Evolutionary conservation across 495 filamentous ascomycete genomes (phyloP).

Genomic region (Tuber aestivum): DNA sequence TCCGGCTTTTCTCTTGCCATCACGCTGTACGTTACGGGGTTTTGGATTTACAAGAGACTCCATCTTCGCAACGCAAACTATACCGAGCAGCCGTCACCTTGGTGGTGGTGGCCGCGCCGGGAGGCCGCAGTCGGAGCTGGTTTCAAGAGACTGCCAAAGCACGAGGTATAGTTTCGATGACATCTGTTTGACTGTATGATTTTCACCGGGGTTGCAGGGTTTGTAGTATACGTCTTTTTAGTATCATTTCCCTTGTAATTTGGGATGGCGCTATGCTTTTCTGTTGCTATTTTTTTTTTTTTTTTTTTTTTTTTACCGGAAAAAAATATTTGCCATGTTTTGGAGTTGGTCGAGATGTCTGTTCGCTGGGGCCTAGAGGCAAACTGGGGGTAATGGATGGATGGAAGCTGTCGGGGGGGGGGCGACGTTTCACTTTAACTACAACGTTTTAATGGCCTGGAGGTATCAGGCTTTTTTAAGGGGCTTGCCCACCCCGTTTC

Average conservation of each 20-base stretch:
- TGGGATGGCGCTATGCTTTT: conserved; percentile 26
- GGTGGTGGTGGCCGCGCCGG: conserved; percentile 35
- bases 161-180: conserved; percentile 35
- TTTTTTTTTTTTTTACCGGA: background rate
- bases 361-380: conserved; percentile 2
- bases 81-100: conserved; percentile 27
- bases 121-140: conserved; percentile 24
- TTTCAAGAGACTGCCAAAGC: conserved; percentile 35
- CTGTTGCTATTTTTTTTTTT: conserved; percentile 8
- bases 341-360: conserved; percentile 18
- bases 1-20: conserved; percentile 55
- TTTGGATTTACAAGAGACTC: conserved; percentile 28
- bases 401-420: background rate
- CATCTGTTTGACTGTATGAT: conserved; percentile 11
- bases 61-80: conserved; percentile 22
- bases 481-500: background rate
- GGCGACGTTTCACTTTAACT: background rate
- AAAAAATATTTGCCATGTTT: conserved; percentile 15
- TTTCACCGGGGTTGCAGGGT: conserved; percentile 16
- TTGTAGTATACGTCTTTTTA: conserved; percentile 18
- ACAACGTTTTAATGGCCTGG: background rate
- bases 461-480: background rate
- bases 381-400: background rate
- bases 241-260: conserved; percentile 21
- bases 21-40: conserved; percentile 27